phyloP scores from a whole-genome alignment of 2,329 filamentous ascomycete genomes.

The Sporothrix phasma region DNA sequence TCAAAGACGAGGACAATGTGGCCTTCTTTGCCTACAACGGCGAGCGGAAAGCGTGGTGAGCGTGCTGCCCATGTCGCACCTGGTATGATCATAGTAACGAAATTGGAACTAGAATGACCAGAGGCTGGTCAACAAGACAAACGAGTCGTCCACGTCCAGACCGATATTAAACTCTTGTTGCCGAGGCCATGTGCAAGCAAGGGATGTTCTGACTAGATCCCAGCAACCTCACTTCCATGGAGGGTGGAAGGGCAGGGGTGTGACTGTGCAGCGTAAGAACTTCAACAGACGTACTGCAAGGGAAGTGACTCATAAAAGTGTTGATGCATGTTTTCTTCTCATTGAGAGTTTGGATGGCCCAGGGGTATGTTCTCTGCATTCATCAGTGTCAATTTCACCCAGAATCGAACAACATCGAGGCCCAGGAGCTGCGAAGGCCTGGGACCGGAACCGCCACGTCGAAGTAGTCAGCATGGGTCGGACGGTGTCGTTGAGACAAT shows the following conservation, averaged over 20 bases:
- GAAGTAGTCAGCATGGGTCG: no score
- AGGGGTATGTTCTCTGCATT: conserved; percentile 15
- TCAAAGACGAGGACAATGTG: conserved; percentile 43
- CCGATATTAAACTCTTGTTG: background rate
- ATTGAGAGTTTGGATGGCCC: conserved; percentile 19
- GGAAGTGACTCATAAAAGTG: background rate
- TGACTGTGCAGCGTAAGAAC: background rate
- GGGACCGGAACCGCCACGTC: no score
- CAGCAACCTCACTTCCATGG: background rate
- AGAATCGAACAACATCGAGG: no score
- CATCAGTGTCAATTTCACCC: conserved; percentile 10
- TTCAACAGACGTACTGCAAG: background rate
- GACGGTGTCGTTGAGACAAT: background rate
- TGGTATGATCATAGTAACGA: background rate
- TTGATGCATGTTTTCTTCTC: background rate
- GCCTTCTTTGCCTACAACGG: conserved; percentile 21
- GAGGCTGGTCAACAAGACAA: background rate
- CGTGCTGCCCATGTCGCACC: background rate
- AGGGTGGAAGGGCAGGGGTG: background rate
- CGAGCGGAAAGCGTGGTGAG: conserved; percentile 22
- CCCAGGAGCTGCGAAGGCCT: no score
- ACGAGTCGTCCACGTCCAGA: background rate
- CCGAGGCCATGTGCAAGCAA: background rate
- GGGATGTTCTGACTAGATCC: background rate
- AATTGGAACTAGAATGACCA: no score